Evolutionary conservation across 2,329 filamentous ascomycete genomes (phyloP).

Genomic region (Immersiporthe knoxdaviesiana): DNA sequence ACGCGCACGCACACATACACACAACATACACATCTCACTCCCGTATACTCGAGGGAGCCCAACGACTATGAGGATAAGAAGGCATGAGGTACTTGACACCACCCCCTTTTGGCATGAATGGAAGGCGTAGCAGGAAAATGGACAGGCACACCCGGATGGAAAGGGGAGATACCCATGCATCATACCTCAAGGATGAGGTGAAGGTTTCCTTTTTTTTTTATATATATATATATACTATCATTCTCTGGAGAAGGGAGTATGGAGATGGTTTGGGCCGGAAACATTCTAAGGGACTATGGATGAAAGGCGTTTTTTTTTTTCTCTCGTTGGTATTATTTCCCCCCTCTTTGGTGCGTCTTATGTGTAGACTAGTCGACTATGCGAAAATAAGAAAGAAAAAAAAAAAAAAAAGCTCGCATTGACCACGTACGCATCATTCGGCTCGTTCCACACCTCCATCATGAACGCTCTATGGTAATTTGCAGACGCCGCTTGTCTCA

Average conservation of each 20-base stretch:
- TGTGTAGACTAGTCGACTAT: neutral
- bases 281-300: neutral
- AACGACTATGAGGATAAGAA: constrained; percentile 21
- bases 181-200: constrained; percentile 23
- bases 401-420: neutral
- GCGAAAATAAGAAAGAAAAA: neutral
- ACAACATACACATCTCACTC: constrained; percentile 13
- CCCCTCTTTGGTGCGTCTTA: no score
- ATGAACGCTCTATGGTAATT: neutral
- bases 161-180: constrained; percentile 16
- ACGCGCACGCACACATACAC: neutral
- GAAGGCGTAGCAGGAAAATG: constrained; percentile 19
- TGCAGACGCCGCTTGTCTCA: neutral
- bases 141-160: constrained; percentile 14
- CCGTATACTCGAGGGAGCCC: constrained; percentile 1
- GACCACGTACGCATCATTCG: neutral
- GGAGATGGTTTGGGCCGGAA: neutral
- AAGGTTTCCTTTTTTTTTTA: neutral
- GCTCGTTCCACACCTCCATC: neutral
- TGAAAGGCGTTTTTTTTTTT: neutral
- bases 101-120: constrained; percentile 20
- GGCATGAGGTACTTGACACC: constrained; percentile 6
- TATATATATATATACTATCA: neutral
- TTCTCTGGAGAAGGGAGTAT: constrained; percentile 9
- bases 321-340: neutral